Base-by-base conservation (phyloP, 345 rosid genomes). In the Lagerstroemia speciosa region DNA sequence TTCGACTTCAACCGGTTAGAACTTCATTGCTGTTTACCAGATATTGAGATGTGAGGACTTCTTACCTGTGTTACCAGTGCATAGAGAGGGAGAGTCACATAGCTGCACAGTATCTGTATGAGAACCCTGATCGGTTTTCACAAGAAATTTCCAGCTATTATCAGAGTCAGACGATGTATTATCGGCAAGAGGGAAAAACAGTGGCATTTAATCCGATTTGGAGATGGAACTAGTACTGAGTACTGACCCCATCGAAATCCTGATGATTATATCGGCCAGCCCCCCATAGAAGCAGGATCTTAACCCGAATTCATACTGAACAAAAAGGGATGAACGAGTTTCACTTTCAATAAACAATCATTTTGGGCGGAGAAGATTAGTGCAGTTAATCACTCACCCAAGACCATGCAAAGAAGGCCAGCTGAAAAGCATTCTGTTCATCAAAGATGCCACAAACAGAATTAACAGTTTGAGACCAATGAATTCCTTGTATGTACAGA, bases 31-130 rank as follows among this genome's bases (percentile, higher is more conserved):
- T 11, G n/a, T 65, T 17, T 65, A 8, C 43, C 1, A 30, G 15
- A 27, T 16, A 67, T 67, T n/a, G 26, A 32, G 9, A 45, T 38
- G 14, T 31, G 12, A 34, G 31, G 66, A 34, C 30, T 29, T 16
- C 31, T 70, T 76, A 83, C 82, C 82, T 83, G 86, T 2, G 84
- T 83, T 62, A 83, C 86, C 24, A 83, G 67, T 38, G 83, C 85
- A 66, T 83, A 75, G 4, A 77, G 70, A 62, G 83, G 85, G 63
- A 81, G 87, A 66, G 84, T 81, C 4, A 69, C 77, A 50, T 83
- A 78, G 77, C 80, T 78, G 81, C 87, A 80, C 26, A 78, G 37
- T 41, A 77, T 69, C 68, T 83, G 84, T 66, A 78, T 73, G 27
- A 69, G 52, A 41, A 83, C 76, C 67, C 83, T 83, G 70, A 58